Evolutionary conservation across 495 filamentous ascomycete species (phyloP), one percentile per base, ranked within the genome.

Genomic region (Elaphomyces granulatus): DNA sequence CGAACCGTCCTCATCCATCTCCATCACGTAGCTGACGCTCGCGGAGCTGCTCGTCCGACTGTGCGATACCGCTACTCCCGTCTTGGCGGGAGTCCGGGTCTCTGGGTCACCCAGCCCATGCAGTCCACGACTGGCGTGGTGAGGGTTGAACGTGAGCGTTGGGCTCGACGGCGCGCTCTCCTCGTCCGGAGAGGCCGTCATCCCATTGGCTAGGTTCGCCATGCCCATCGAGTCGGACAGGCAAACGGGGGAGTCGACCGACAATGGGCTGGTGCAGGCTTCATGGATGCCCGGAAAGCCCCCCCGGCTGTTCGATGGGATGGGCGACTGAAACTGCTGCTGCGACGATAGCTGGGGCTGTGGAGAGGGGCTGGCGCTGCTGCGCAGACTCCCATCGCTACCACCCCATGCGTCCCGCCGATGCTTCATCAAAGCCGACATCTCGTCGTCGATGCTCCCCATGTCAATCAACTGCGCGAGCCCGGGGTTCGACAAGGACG

Each of bases 381-480:
- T 82, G 17, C 68, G 66, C 9, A 83, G 53, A 48, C 81, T 87
- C 0, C 67, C 77, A 48, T 84, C 78, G 45, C 82, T 87, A 0
- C 82, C 82, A 23, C 83, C 83, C 74, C 83, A 93, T 0, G 84
- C 81, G 36, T 71, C 77, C 7, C 70, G 77, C 1, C 84, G 70
- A 23, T 90, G 59, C 45, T 76, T 81, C 59, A 83, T 67, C 2
- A 94, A 61, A 3, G 80, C 72, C 8, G 70, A 73, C 72, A 88
- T 78, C 30, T 80, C 72, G 38, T 86, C 80, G 23, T 82, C 78
- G 4, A 71, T 61, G 35, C 61, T 66, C 15, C 75, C 70, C 63
- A 87, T 68, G 43, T 80, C 70, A 8, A 80, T 78, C 34, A 90
- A 55, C 56, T 88, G 80, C 2, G 80, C 74, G 33, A 88, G 54